A percentile compares a stretch with the other conserved stretches of the same genome.
These are phyloP conservation scores for Trypanosoma brucei DNA, from an alignment of 208 protist genomes.

Conservation along the genomic window DNA sequence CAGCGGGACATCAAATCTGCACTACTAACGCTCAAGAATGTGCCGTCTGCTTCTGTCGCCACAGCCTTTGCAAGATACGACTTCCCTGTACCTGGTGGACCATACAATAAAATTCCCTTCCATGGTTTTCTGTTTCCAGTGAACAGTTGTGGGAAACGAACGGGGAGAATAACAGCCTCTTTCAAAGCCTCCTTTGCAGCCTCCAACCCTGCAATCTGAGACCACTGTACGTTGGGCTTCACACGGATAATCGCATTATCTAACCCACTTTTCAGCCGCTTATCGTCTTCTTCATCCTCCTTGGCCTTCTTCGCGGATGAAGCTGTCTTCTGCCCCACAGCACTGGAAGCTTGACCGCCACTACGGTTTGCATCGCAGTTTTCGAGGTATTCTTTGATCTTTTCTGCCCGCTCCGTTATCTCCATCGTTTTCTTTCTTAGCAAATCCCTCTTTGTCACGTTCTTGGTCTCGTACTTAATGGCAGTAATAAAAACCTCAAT, in stretches of 20 bases:
- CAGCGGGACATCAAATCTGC: conserved; percentile 89
- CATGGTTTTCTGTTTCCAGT: conserved; percentile 88
- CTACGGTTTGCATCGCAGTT: conserved; percentile 56
- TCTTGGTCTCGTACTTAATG: conserved; percentile 95
- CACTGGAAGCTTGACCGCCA: conserved; percentile 13
- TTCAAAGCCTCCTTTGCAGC: conserved; percentile 89
- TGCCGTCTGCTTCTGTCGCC: conserved; percentile 82
- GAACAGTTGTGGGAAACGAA: conserved; percentile 91
- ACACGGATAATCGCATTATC: conserved; percentile 66
- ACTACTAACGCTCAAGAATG: conserved; percentile 92
- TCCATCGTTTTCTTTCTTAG: conserved; percentile 89
- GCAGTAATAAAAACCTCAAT: conserved; percentile 94
- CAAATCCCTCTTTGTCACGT: conserved; percentile 90
- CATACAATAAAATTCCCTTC: conserved; percentile 91
- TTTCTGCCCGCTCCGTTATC: conserved; percentile 93
- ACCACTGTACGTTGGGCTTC: conserved; percentile 86
- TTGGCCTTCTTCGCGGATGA: conserved; percentile 72
- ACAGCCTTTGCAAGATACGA: conserved; percentile 92
- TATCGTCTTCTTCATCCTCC: conserved; percentile 90
- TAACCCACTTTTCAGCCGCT: conserved; percentile 83
- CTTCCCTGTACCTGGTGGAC: conserved; percentile 92
- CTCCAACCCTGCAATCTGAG: conserved; percentile 88
- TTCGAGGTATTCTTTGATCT: conserved; percentile 93
- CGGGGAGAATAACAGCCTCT: conserved; percentile 90
- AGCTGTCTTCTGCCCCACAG: conserved; percentile 52